phyloP scores from a whole-genome alignment of 768 basidiomycete genomes.

The Terana coerulea region DNA sequence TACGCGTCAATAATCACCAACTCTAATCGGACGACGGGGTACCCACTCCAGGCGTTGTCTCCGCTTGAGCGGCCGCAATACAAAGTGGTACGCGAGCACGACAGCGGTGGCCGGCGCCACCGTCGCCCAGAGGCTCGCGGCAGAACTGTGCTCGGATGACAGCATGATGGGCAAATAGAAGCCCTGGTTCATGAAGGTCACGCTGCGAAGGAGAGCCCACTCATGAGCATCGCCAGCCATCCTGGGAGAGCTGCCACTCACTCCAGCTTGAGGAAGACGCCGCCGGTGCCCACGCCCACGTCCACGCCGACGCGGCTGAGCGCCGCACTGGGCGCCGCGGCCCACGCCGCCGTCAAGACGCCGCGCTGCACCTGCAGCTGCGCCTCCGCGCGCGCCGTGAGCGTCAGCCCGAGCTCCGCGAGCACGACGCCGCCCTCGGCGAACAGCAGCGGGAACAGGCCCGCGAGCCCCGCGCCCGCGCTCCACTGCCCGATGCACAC shows the following conservation, averaged over 20 bases:
- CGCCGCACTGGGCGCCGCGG: background rate
- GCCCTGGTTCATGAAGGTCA: slow-evolving; percentile 54
- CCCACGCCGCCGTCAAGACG: background rate
- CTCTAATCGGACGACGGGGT: too few relatives aligned
- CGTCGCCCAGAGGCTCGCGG: slow-evolving; percentile 45
- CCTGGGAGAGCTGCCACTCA: slow-evolving; percentile 36
- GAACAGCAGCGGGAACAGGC: slow-evolving; percentile 43
- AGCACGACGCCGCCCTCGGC: slow-evolving; percentile 51
- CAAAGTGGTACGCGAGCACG: slow-evolving; percentile 51
- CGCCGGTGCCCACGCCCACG: slow-evolving; percentile 34
- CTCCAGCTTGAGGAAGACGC: slow-evolving; percentile 55
- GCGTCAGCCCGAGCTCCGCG: slow-evolving; percentile 49
- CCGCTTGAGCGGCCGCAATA: slow-evolving; percentile 53
- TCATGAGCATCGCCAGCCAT: background rate
- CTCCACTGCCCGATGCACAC: slow-evolving; percentile 43
- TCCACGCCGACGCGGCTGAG: slow-evolving; percentile 38
- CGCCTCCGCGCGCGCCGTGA: slow-evolving; percentile 45
- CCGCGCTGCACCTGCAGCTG: slow-evolving; percentile 23
- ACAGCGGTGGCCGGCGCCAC: slow-evolving; percentile 54
- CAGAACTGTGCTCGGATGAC: slow-evolving; percentile 44
- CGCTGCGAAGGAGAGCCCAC: background rate
- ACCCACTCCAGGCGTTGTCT: slow-evolving; percentile 51
- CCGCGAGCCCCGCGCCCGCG: slow-evolving; percentile 45
- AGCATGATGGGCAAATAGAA: slow-evolving; percentile 56
- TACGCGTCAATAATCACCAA: too few relatives aligned